A percentile compares a stretch with the other conserved stretches of the same genome.
Evolutionary conservation across 768 basidiomycete genomes (phyloP).

Genomic region (Omphalotus guepiniiformis): DNA sequence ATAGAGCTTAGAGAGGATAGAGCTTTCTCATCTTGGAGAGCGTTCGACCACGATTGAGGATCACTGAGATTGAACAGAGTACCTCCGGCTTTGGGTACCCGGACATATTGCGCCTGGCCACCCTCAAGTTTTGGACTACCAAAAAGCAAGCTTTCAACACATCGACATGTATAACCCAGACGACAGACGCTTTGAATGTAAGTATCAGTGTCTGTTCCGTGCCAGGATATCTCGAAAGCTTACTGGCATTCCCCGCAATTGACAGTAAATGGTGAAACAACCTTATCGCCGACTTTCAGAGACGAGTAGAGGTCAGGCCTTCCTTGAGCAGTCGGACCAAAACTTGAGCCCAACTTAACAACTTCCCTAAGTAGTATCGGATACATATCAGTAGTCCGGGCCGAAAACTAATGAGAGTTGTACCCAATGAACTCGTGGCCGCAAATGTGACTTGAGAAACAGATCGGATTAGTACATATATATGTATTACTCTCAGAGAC

Average conservation of each 20-base stretch:
- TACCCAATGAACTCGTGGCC: constrained; percentile 77
- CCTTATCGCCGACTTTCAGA: constrained; percentile 68
- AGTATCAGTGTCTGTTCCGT: background rate
- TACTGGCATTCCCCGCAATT: constrained; percentile 86
- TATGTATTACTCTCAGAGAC: constrained; percentile 17
- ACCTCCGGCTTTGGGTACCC: constrained; percentile 76
- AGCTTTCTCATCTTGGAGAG: constrained; percentile 6
- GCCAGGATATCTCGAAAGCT: constrained; percentile 20
- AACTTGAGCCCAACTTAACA: constrained; percentile 60
- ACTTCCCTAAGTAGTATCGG: constrained; percentile 34
- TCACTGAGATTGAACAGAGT: constrained; percentile 64
- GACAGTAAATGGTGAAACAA: constrained; percentile 78
- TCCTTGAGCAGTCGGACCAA: constrained; percentile 34
- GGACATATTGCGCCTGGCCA: constrained; percentile 76
- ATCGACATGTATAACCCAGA: constrained; percentile 69
- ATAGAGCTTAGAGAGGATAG: constrained; percentile 22
- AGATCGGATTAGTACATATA: too few relatives aligned
- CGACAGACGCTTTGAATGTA: constrained; percentile 53
- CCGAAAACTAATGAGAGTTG: background rate
- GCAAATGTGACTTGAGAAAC: constrained; percentile 52
- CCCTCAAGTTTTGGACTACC: constrained; percentile 65
- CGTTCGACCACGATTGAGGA: constrained; percentile 39
- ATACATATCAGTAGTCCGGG: background rate
- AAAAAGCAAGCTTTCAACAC: constrained; percentile 56
- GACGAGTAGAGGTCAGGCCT: constrained; percentile 61